Percentiles rank a stretch among this genome's conserved stretches.
phyloP scores from a whole-genome alignment of 2,329 filamentous ascomycete genomes.

The Curvularia lunata region DNA sequence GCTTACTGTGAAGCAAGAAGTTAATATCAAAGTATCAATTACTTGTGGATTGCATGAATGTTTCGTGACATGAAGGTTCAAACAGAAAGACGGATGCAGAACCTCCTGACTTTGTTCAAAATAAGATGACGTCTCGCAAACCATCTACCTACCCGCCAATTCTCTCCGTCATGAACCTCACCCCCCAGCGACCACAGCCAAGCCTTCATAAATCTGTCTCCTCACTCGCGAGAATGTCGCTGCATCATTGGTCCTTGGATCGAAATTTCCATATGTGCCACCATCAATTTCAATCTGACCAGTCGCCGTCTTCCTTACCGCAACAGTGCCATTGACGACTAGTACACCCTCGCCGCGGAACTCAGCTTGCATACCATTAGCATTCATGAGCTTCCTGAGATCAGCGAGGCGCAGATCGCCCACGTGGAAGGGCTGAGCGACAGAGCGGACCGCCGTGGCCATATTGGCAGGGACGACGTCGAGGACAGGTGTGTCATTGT shows the following conservation, averaged over 20 bases:
- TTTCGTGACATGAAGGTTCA: not conserved
- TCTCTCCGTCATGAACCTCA: not conserved
- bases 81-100: not conserved
- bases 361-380: constrained; percentile 80
- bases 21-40: not conserved
- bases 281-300: constrained; percentile 87
- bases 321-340: constrained; percentile 85
- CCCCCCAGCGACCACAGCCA: constrained; percentile 82
- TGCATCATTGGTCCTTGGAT: constrained; percentile 57
- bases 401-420: constrained; percentile 91
- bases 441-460: constrained; percentile 74
- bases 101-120: not conserved
- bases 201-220: constrained; percentile 87
- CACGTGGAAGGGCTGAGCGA: constrained; percentile 88
- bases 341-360: constrained; percentile 93
- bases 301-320: constrained; percentile 85
- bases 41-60: not conserved
- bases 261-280: constrained; percentile 42
- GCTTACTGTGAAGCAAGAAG: not conserved
- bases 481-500: constrained; percentile 60
- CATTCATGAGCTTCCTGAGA: constrained; percentile 81
- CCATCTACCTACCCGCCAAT: not conserved
- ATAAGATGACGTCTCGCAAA: not conserved
- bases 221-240: constrained; percentile 86
- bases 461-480: constrained; percentile 66